Conservation (phyloP, 2,329 filamentous ascomycete genomes). For the Ceratocystis diversiconidia region DNA sequence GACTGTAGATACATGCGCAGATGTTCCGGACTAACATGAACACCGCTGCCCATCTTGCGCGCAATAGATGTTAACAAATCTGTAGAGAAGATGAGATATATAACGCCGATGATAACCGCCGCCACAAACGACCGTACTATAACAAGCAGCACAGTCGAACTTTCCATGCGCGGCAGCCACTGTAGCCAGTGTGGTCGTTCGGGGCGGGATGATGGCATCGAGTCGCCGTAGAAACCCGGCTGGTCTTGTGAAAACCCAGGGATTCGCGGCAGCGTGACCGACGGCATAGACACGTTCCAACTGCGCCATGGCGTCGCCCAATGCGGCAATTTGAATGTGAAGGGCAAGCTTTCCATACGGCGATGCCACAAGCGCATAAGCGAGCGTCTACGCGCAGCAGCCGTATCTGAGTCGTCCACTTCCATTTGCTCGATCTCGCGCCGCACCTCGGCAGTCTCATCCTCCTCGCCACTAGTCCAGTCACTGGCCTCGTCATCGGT, state of each 20-base stretch:
- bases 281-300: constrained; percentile 29
- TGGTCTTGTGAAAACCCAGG: constrained; percentile 19
- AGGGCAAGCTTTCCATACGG: constrained; percentile 24
- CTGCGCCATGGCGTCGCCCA: constrained; percentile 44
- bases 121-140: constrained; percentile 61
- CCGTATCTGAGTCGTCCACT: constrained; percentile 61
- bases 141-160: constrained; percentile 41
- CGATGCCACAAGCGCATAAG: constrained; percentile 23
- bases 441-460: constrained; percentile 52
- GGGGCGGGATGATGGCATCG: constrained; percentile 10
- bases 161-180: constrained; percentile 19
- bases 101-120: constrained; percentile 57
- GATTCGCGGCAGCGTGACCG: constrained; percentile 34
- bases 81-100: constrained; percentile 77
- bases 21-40: constrained; percentile 66
- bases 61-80: constrained; percentile 61
- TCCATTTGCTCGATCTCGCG: constrained; percentile 84
- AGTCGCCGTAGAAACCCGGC: constrained; percentile 11
- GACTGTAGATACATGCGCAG: constrained; percentile 62
- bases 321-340: constrained; percentile 36
- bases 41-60: constrained; percentile 48
- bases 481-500: constrained; percentile 51
- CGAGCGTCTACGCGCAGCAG: constrained; percentile 28
- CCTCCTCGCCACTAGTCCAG: constrained; percentile 36
- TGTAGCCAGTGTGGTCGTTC: constrained; percentile 16